Percentiles rank a stretch among this genome's conserved stretches.
Evolutionary conservation across 1,139 yeast species (phyloP).

Genomic region (Lodderomyces margitis): DNA sequence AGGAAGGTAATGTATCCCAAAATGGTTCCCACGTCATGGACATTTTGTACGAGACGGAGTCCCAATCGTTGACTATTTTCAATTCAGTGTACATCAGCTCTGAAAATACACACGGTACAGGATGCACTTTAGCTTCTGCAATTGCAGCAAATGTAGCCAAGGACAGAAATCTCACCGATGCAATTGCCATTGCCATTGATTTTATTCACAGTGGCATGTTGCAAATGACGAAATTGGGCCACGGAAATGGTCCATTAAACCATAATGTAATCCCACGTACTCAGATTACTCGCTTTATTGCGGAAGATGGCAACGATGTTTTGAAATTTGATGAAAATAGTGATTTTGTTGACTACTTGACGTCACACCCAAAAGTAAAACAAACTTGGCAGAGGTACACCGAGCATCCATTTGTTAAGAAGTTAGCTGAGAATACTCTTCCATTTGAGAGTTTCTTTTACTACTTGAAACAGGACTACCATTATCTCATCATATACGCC

Average conservation of each 20-base stretch:
- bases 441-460: slow-evolving; percentile 51
- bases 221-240: slow-evolving; percentile 43
- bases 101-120: slow-evolving; percentile 80
- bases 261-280: slow-evolving; percentile 37
- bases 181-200: slow-evolving; percentile 58
- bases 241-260: slow-evolving; percentile 73
- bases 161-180: slow-evolving; percentile 39
- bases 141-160: slow-evolving; percentile 74
- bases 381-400: slow-evolving; percentile 58
- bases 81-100: slow-evolving; percentile 51
- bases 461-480: slow-evolving; percentile 70
- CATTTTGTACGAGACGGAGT: slow-evolving; percentile 52
- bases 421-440: slow-evolving; percentile 52
- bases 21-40: slow-evolving; percentile 46
- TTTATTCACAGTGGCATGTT: slow-evolving; percentile 68
- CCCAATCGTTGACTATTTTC: slow-evolving; percentile 40
- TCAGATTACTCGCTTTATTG: slow-evolving; percentile 10
- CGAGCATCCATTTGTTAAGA: slow-evolving; percentile 59
- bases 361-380: slow-evolving; percentile 53
- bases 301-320: slow-evolving; percentile 10
- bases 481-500: slow-evolving; percentile 67
- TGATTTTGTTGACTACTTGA: slow-evolving; percentile 43
- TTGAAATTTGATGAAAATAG: slow-evolving; percentile 6
- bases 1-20: slow-evolving; percentile 17
- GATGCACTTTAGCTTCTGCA: slow-evolving; percentile 83